phyloP scores from a whole-genome alignment of 2,329 filamentous ascomycete genomes.

The Botrytis paeoniae region DNA sequence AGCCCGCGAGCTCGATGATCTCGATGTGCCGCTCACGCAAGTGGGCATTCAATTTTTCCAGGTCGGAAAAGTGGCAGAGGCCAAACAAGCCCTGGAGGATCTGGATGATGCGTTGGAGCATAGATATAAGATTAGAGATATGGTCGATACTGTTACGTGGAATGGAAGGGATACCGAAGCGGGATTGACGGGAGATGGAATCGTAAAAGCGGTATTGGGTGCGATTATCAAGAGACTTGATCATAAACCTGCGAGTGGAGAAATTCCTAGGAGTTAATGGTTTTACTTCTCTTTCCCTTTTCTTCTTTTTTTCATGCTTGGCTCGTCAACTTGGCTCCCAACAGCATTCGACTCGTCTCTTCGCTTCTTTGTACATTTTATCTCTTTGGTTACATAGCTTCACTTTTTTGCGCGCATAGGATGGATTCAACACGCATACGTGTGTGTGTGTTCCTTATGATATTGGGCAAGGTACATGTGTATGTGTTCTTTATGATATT shows the following conservation, averaged over 20 bases:
- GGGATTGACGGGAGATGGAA: slow-evolving; percentile 61
- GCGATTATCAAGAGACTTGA: slow-evolving; percentile 68
- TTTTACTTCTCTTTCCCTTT: background rate
- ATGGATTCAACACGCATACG: background rate
- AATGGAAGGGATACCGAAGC: slow-evolving; percentile 42
- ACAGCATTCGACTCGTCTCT: background rate
- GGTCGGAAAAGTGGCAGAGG: slow-evolving; percentile 70
- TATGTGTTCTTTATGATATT: background rate
- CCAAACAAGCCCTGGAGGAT: slow-evolving; percentile 61
- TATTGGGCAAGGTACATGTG: too few relatives aligned
- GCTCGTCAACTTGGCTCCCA: background rate
- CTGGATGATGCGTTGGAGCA: slow-evolving; percentile 71
- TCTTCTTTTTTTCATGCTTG: too few relatives aligned
- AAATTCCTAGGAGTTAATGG: slow-evolving; percentile 5
- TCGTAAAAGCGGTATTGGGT: slow-evolving; percentile 81
- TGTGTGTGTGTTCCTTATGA: background rate
- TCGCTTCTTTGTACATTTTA: background rate
- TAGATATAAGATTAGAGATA: slow-evolving; percentile 66
- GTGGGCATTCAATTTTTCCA: slow-evolving; percentile 96
- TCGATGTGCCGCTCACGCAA: slow-evolving; percentile 74
- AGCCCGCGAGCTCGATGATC: slow-evolving; percentile 66
- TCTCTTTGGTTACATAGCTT: background rate
- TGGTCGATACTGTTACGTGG: slow-evolving; percentile 88
- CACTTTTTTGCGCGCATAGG: background rate
- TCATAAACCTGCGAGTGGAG: slow-evolving; percentile 40